Percentiles rank a stretch among this genome's conserved stretches.
These are phyloP conservation scores for Fusarium sambucinum DNA, from an alignment of 2,329 filamentous ascomycete species.

Conservation along the genomic window DNA sequence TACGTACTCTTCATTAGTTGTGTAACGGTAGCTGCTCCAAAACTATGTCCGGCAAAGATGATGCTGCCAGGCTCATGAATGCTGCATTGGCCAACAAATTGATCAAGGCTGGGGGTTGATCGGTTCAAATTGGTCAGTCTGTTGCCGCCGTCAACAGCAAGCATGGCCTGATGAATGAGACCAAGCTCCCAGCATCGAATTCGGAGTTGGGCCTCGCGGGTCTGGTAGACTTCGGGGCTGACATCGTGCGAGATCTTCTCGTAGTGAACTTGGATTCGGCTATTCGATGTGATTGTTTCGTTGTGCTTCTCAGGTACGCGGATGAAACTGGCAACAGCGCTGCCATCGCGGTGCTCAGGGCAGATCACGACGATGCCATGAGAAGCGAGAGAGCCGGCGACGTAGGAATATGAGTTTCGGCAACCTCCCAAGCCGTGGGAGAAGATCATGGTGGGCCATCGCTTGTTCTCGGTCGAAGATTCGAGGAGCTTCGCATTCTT, in stretches of 20 bases:
- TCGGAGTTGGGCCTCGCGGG: constrained; percentile 77
- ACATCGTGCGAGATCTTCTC: constrained; percentile 70
- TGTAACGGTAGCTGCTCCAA: constrained; percentile 78
- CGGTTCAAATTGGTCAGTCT: constrained; percentile 66
- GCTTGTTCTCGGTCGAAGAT: constrained; percentile 59
- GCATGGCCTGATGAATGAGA: constrained; percentile 74
- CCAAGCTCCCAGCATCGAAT: constrained; percentile 85
- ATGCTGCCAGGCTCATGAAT: constrained; percentile 79
- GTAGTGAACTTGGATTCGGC: constrained; percentile 60
- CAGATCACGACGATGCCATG: constrained; percentile 85
- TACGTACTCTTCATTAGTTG: constrained; percentile 85
- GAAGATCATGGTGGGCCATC: constrained; percentile 87
- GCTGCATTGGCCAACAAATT: constrained; percentile 72
- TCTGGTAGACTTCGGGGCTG: constrained; percentile 73
- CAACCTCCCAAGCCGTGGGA: constrained; percentile 87
- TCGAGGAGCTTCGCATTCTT: constrained; percentile 76
- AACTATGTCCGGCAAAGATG: constrained; percentile 83
- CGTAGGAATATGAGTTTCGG: constrained; percentile 86
- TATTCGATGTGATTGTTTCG: constrained; percentile 41
- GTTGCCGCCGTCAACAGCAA: constrained; percentile 72
- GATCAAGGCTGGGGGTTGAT: constrained; percentile 62
- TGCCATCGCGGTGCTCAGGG: constrained; percentile 86
- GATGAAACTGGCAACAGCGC: constrained; percentile 78
- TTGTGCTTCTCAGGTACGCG: constrained; percentile 68
- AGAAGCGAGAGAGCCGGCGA: constrained; percentile 81